These are phyloP conservation scores for Citrullus mucosospermus DNA, from an alignment of 306 rosid species.

Conservation along the genomic window DNA sequence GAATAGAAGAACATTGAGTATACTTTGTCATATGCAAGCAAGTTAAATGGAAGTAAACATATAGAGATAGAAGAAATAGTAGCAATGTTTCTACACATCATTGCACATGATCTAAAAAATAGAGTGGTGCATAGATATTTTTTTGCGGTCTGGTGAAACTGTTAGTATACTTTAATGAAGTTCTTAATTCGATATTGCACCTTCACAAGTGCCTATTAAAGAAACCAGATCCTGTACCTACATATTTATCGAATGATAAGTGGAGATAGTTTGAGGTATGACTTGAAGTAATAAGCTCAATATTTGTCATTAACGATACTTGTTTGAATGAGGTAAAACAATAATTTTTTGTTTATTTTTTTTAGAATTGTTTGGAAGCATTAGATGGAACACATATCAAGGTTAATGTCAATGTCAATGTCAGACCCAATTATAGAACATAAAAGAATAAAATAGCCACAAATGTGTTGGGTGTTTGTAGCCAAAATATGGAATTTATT, in stretches of 20 bases:
- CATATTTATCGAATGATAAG: neutral
- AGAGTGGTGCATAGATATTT: neutral
- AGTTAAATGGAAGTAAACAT: too few species aligned
- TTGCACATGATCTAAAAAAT: neutral
- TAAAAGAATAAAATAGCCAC: neutral
- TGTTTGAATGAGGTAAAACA: neutral
- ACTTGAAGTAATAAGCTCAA: neutral
- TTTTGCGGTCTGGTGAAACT: neutral
- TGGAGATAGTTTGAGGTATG: neutral
- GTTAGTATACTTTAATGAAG: neutral
- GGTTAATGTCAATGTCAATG: neutral
- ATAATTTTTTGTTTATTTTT: neutral
- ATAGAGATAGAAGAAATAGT: neutral
- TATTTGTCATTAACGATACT: neutral
- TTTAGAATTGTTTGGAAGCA: conserved; percentile 4
- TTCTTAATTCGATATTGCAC: neutral
- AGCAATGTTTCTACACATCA: neutral
- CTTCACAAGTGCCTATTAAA: neutral
- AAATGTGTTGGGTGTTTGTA: neutral
- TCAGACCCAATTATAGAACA: neutral
- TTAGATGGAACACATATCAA: neutral
- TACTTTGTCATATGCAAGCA: neutral
- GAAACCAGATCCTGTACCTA: neutral
- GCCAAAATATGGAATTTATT: neutral
- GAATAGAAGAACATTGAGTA: neutral